Conservation (phyloP, 495 filamentous ascomycete genomes). For the Elaphomyces granulatus region DNA sequence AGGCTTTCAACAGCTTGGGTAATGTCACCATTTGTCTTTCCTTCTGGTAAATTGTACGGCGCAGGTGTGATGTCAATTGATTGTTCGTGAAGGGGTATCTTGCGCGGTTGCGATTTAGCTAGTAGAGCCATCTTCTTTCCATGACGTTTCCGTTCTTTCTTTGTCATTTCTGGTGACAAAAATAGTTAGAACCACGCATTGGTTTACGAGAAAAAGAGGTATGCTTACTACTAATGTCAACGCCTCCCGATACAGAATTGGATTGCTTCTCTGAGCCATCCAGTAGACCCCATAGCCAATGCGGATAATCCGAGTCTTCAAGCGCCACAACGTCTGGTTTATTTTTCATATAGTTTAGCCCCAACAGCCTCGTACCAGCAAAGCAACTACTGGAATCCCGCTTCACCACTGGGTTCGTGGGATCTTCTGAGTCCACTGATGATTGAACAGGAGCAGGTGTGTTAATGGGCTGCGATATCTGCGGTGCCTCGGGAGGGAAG, state of each 20-base stretch:
- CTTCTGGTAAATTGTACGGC: constrained; percentile 21
- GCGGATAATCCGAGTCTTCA: constrained; percentile 75
- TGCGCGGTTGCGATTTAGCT: constrained; percentile 50
- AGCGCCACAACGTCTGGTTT: constrained; percentile 57
- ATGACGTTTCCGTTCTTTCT: constrained; percentile 47
- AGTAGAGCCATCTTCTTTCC: constrained; percentile 49
- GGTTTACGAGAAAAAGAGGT: too few species aligned
- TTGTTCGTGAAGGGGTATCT: constrained; percentile 74
- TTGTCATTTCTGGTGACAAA: constrained; percentile 29
- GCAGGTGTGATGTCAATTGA: constrained; percentile 63
- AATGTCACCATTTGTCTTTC: constrained; percentile 14
- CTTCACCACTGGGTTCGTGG: constrained; percentile 14
- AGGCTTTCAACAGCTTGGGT: constrained; percentile 22
- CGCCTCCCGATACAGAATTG: constrained; percentile 26
- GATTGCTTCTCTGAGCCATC: constrained; percentile 29
- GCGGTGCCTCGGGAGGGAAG: constrained; percentile 30
- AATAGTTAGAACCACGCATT: too few species aligned
- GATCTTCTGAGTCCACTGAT: constrained; percentile 3
- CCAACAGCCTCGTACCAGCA: constrained; percentile 58
- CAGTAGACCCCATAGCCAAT: constrained; percentile 77
- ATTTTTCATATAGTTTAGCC: constrained; percentile 79
- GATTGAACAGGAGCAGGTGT: constrained; percentile 16
- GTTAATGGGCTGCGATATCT: constrained; percentile 32
- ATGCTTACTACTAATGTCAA: constrained; percentile 46
- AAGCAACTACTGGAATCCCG: constrained; percentile 37